phyloP scores from a whole-genome alignment of 2,329 filamentous ascomycete species.

The Sphaerulina musiva region DNA sequence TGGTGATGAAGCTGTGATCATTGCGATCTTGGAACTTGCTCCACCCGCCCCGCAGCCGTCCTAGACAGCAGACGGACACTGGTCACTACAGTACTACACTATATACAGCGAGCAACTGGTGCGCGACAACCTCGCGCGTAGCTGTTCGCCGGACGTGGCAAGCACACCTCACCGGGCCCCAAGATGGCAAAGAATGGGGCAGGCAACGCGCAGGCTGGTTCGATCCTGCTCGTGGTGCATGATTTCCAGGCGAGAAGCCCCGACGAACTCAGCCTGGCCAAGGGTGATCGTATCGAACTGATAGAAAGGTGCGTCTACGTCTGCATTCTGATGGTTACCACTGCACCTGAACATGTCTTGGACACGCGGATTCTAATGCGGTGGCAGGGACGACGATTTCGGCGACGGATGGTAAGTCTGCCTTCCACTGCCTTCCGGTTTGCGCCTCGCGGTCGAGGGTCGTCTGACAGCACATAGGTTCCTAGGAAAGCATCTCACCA shows the following conservation, averaged over 20 bases:
- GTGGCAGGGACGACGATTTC: slow-evolving; percentile 65
- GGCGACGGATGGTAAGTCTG: slow-evolving; percentile 56
- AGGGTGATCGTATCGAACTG: slow-evolving; percentile 76
- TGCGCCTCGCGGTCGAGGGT: not conserved
- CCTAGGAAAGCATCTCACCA: slow-evolving; percentile 65
- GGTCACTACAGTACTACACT: not conserved
- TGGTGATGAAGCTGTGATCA: slow-evolving; percentile 2
- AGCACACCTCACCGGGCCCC: not conserved
- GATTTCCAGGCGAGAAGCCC: slow-evolving; percentile 87
- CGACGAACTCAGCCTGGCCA: slow-evolving; percentile 82
- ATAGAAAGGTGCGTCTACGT: slow-evolving; percentile 53
- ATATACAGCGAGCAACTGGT: not conserved
- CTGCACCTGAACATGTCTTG: not conserved
- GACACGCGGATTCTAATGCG: slow-evolving; percentile 4
- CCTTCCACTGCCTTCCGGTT: slow-evolving; percentile 3
- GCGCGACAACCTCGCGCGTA: too few species aligned
- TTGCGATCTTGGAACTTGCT: not conserved
- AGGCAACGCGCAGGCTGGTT: slow-evolving; percentile 29
- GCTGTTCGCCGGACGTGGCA: not conserved
- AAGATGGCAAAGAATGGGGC: slow-evolving; percentile 24
- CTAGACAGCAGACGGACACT: not conserved
- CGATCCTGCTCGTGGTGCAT: slow-evolving; percentile 62
- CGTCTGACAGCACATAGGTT: slow-evolving; percentile 48
- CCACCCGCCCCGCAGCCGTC: not conserved
- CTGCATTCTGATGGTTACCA: not conserved